Percentiles rank a stretch among this genome's conserved stretches.
phyloP scores from a whole-genome alignment of 1,284 basidiomycete species.

The Thecaphora frezii region DNA sequence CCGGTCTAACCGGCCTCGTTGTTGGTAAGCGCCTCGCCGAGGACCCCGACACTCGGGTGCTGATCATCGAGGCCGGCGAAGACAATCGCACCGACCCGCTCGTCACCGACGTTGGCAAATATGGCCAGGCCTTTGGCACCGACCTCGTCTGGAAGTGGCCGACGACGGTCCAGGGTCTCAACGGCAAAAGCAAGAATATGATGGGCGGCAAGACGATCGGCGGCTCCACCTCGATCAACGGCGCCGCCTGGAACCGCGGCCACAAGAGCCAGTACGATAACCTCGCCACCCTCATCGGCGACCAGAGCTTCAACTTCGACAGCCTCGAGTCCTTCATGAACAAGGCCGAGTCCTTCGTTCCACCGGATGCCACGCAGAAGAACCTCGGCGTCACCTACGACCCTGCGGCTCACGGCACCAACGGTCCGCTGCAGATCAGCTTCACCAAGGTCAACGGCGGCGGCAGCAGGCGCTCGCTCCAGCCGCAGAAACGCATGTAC shows the following conservation, averaged over 20 bases:
- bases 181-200: slow-evolving; percentile 60
- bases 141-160: slow-evolving; percentile 65
- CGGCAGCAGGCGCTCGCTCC: slow-evolving; percentile 3
- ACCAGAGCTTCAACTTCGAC: slow-evolving; percentile 66
- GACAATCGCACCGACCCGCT: slow-evolving; percentile 27
- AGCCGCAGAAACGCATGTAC: slow-evolving; percentile 62
- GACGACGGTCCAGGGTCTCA: slow-evolving; percentile 60
- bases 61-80: slow-evolving; percentile 56
- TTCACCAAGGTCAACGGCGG: slow-evolving; percentile 59
- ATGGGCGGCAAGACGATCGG: slow-evolving; percentile 66
- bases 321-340: slow-evolving; percentile 65
- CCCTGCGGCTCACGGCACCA: slow-evolving; percentile 63
- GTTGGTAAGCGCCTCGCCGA: slow-evolving; percentile 53
- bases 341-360: slow-evolving; percentile 66
- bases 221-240: slow-evolving; percentile 68
- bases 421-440: slow-evolving; percentile 65
- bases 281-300: slow-evolving; percentile 64
- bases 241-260: slow-evolving; percentile 67
- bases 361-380: slow-evolving; percentile 64
- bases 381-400: slow-evolving; percentile 64
- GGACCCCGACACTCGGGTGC: slow-evolving; percentile 40
- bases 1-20: slow-evolving; percentile 52
- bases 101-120: slow-evolving; percentile 58
- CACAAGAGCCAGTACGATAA: slow-evolving; percentile 67
- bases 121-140: slow-evolving; percentile 63